Base-by-base conservation (phyloP, 2,329 filamentous ascomycete genomes). In the Xylariaceae sp. region DNA sequence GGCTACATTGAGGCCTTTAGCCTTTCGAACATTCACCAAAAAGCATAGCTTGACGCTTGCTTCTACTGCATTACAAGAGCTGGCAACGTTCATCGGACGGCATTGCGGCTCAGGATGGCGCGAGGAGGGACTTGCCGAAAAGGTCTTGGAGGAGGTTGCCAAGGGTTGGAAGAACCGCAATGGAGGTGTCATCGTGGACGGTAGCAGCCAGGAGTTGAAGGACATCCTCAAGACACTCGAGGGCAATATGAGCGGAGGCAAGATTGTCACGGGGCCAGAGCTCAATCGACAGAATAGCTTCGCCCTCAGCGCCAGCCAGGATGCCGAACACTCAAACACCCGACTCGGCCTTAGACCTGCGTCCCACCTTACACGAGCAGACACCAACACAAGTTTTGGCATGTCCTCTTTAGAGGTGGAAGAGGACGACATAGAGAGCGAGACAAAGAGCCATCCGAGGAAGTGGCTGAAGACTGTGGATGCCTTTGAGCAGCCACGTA, bases 21-120 rank as follows among this genome's bases (percentile, higher is more conserved):
- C 94, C 9, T 97, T 99, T 65, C 84, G 94, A 42, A 95, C 89
- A 0, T 95, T 99, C 58, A 99, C 94, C 2, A 96, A 96, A 70
- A 99, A 97, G 65, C 90, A 99, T 71, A 95, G 92, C 60, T 76
- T 99, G 48, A 97, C 91, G 0, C 81, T 99, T 46, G 91, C 89
- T 7, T 94, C 92, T 0, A 83, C 90, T 0, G 90, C 94, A 0
- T 75, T 99, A 5, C 85, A 92, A 67, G 82, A 88, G 42, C 77
- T 99, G 31, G 91, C 94, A 17, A 79, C 82, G 1, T 99, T 99
- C 67, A 87, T 99, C 46, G 95, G 94, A 11, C 86, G 89, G 59
- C 87, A 96, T 68, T 99, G 94, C 67, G 94, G 94, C 32, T 91
- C 91, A 49, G 90, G 85, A 84, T 99, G 94, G 94, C 83, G 92